Conservation (phyloP, 2,329 filamentous ascomycete genomes). For the Penicillium sp. region DNA sequence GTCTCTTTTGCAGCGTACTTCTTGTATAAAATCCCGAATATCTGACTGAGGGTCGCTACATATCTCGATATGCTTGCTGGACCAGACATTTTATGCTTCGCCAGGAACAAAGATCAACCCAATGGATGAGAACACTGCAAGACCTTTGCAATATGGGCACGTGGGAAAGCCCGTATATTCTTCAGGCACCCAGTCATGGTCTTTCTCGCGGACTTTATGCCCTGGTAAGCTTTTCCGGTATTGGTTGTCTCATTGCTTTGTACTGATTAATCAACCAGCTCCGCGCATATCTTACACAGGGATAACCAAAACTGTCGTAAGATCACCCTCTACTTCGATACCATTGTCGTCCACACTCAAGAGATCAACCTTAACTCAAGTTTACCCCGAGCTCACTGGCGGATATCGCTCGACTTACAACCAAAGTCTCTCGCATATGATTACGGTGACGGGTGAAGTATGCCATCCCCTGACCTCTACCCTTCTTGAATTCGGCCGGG, state of each 20-base stretch:
- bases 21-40: not conserved
- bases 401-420: slow-evolving; percentile 35
- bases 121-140: slow-evolving; percentile 60
- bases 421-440: slow-evolving; percentile 39
- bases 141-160: slow-evolving; percentile 63
- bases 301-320: slow-evolving; percentile 32
- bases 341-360: slow-evolving; percentile 26
- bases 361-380: slow-evolving; percentile 31
- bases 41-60: slow-evolving; percentile 6
- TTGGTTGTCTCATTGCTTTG: not conserved
- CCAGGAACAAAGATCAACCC: slow-evolving; percentile 48
- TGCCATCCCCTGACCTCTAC: slow-evolving; percentile 44
- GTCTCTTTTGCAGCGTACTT: not conserved
- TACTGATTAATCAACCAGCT: slow-evolving; percentile 22
- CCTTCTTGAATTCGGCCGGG: slow-evolving; percentile 57
- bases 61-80: slow-evolving; percentile 37
- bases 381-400: slow-evolving; percentile 43
- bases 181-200: slow-evolving; percentile 53
- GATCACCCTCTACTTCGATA: slow-evolving; percentile 26
- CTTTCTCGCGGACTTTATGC: slow-evolving; percentile 48
- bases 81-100: slow-evolving; percentile 29
- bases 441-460: slow-evolving; percentile 32
- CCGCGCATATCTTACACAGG: slow-evolving; percentile 37
- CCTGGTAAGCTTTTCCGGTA: slow-evolving; percentile 28
- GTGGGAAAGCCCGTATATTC: slow-evolving; percentile 59